A percentile compares a stretch with the other conserved stretches of the same genome.
phyloP scores from a whole-genome alignment of 164 flowering plant species.

The Macadamia integrifolia region DNA sequence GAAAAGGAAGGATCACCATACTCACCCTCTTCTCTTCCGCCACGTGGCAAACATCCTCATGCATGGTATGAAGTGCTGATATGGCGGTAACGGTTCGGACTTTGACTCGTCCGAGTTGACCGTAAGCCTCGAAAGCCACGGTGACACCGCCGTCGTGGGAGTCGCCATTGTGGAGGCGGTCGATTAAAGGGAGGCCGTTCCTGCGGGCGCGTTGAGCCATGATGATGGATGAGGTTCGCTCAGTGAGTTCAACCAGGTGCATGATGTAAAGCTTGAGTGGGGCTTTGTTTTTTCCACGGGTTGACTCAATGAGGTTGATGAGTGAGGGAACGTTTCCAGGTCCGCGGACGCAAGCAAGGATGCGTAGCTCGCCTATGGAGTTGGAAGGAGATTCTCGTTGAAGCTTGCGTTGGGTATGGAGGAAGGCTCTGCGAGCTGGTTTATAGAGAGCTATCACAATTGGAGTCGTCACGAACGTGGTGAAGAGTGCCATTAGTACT shows the following conservation, averaged over 20 bases:
- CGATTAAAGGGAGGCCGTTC: conserved; percentile 45
- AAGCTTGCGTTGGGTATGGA: conserved; percentile 17
- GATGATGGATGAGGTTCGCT: conserved; percentile 60
- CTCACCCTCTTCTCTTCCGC: conserved; percentile 54
- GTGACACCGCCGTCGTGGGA: conserved; percentile 6
- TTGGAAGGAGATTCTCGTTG: conserved; percentile 7
- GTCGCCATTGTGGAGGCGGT: not conserved
- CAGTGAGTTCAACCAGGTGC: conserved; percentile 69
- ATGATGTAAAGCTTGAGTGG: conserved; percentile 45
- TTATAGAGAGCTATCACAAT: conserved; percentile 57
- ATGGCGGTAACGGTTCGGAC: conserved; percentile 55
- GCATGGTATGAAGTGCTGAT: conserved; percentile 58
- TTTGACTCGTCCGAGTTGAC: conserved; percentile 36
- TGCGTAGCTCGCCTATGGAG: conserved; percentile 29
- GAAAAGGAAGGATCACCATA: conserved; percentile 64
- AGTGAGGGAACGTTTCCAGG: conserved; percentile 47
- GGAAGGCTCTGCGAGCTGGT: conserved; percentile 29
- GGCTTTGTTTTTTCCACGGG: conserved; percentile 28
- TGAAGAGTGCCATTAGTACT: conserved; percentile 74
- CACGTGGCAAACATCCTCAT: conserved; percentile 69
- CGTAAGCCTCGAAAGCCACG: conserved; percentile 22
- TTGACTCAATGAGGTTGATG: conserved; percentile 50
- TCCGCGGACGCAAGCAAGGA: conserved; percentile 60
- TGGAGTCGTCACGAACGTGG: conserved; percentile 80
- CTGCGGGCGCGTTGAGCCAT: conserved; percentile 47